These are phyloP conservation scores for Debaryomycetaceae sp. DNA, from an alignment of 1,139 yeast species.

Conservation along the genomic window DNA sequence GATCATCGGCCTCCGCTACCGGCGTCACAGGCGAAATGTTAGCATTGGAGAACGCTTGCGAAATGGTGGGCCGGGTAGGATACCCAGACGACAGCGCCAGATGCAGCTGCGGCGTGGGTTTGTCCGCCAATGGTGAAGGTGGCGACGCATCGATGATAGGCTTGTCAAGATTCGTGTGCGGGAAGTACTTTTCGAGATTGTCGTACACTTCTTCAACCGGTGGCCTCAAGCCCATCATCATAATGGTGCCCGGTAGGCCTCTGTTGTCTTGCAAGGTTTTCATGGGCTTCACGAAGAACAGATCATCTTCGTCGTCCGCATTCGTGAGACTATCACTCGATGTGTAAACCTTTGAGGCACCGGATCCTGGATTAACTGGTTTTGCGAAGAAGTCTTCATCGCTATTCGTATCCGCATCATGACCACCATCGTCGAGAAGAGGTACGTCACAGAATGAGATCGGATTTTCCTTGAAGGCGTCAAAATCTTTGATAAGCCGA, in stretches of 20 bases:
- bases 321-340: not conserved
- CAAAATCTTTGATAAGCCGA: conserved; percentile 15
- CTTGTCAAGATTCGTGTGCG: conserved; percentile 83
- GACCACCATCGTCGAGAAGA: conserved; percentile 4
- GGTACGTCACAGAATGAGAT: conserved; percentile 72
- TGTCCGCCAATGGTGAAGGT: conserved; percentile 5
- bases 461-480: conserved; percentile 55
- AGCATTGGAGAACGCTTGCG: conserved; percentile 39
- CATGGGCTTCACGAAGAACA: conserved; percentile 19
- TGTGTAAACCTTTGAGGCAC: conserved; percentile 1
- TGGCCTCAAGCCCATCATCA: conserved; percentile 56
- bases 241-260: not conserved
- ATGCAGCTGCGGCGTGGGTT: conserved; percentile 1
- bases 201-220: conserved; percentile 91
- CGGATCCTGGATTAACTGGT: conserved; percentile 9
- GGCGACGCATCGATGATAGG: conserved; percentile 75
- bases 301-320: conserved; percentile 6
- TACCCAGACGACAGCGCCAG: not conserved
- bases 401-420: conserved; percentile 7
- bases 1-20: conserved; percentile 5
- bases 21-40: conserved; percentile 30
- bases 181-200: conserved; percentile 85
- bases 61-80: conserved; percentile 22
- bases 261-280: conserved; percentile 4
- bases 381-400: conserved; percentile 24